phyloP scores from a whole-genome alignment of 2,329 filamentous ascomycete species.

The Penicillium crustosum region DNA sequence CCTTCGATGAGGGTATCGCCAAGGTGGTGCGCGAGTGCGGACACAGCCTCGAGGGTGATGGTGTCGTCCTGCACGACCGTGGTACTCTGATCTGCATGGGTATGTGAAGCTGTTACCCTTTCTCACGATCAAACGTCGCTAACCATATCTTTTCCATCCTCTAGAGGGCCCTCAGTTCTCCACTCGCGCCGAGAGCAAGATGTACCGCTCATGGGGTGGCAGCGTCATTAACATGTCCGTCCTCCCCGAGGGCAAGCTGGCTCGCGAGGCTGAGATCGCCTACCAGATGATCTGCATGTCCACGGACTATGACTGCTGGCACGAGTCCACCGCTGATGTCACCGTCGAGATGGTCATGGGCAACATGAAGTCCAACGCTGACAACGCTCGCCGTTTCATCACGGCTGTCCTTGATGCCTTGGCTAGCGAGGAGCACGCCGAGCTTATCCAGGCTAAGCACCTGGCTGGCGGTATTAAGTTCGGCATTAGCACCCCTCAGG shows the following conservation, averaged over 20 bases:
- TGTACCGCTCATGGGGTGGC: constrained; percentile 93
- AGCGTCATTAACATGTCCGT: constrained; percentile 98
- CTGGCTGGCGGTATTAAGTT: constrained; percentile 73
- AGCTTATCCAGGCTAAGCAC: constrained; percentile 78
- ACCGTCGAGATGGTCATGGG: constrained; percentile 96
- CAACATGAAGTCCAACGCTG: constrained; percentile 89
- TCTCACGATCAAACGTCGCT: not conserved
- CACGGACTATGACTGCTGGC: constrained; percentile 99
- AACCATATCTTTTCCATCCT: not conserved
- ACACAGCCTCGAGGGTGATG: constrained; percentile 74
- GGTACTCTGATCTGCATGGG: constrained; percentile 91
- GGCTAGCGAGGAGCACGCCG: constrained; percentile 70
- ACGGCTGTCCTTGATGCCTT: constrained; percentile 85
- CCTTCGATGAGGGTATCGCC: constrained; percentile 79
- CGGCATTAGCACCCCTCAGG: constrained; percentile 79
- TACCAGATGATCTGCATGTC: constrained; percentile 99
- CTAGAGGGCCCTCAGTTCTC: constrained; percentile 96
- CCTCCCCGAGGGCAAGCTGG: constrained; percentile 92
- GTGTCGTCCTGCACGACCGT: constrained; percentile 77
- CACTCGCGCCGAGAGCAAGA: constrained; percentile 89
- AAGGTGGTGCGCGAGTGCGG: constrained; percentile 77
- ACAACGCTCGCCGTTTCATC: constrained; percentile 83
- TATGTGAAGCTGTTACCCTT: constrained; percentile 46
- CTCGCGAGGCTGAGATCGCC: constrained; percentile 89
- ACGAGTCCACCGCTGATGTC: constrained; percentile 72